Evolutionary conservation across 2,329 filamentous ascomycete species (phyloP), one percentile per base, ranked within the genome.

Genomic region (Penicillium sp.): DNA sequence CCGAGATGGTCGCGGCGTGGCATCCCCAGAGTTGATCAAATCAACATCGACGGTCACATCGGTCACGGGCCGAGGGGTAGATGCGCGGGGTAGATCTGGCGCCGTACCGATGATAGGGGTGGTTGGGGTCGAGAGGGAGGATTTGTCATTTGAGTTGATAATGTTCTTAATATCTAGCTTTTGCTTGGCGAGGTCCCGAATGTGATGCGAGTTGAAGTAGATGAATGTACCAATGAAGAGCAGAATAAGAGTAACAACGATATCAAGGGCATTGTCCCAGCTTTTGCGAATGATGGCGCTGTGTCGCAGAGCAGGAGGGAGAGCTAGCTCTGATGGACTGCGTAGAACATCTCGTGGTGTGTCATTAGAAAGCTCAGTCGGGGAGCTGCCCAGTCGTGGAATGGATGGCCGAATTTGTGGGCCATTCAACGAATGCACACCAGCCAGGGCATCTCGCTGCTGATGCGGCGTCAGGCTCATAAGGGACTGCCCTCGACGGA

Each of bases 351-450:
- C 72, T 12, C 67, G 64, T 0, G 76, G 76, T 2, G 73, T 73
- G 43, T 74, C 73, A 49, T 77, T 75, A 11, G 70, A 65, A 3
- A 67, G 51, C 18, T 73, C 70, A 0, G 66, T 57, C 0, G 70
- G 67, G 1, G 71, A 73, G 9, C 70, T 74, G 1, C 75, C 75
- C 41, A 82, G 77, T 42, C 76, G 79, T 20, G 78, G 74, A 20
- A 80, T 72, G n/a, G 67, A 72, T 7, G 69, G 69, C 18, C 69
- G 57, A 23, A 66, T 59, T n/a, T 77, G 74, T 3, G 69, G 68
- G 25, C 76, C 75, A 29, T 85, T 82, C 37, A 89, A 77, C 2
- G 81, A 82, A 67, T 92, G 89, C 1, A 87, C 88, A n/a, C 89
- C 89, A 8, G 89, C 82, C 53, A 93, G 75, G 1, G 81, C 85